Conservation (phyloP, 2,329 filamentous ascomycete species). For the Ploettnerulaceae sp. region DNA sequence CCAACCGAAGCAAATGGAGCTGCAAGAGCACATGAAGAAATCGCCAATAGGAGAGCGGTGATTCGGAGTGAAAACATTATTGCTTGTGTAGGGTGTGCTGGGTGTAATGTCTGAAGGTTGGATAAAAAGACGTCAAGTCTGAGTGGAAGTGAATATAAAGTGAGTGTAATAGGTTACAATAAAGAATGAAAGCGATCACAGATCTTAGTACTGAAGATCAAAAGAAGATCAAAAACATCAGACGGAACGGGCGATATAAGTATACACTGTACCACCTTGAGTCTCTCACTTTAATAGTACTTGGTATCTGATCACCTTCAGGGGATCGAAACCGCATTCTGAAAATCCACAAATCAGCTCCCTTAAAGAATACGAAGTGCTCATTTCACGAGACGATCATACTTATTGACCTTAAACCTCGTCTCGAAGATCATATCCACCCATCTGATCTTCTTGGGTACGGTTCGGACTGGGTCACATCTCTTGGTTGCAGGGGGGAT, state of each 20-base stretch:
- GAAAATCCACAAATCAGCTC: neutral
- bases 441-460: neutral
- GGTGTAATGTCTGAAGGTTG: neutral
- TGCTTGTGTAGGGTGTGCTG: slow-evolving; percentile 15
- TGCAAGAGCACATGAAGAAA: slow-evolving; percentile 33
- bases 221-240: slow-evolving; percentile 13
- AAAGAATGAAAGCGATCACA: slow-evolving; percentile 18
- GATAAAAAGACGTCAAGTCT: slow-evolving; percentile 7
- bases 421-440: slow-evolving; percentile 8
- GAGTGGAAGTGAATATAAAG: neutral
- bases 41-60: slow-evolving; percentile 30
- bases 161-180: slow-evolving; percentile 5
- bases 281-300: too few relatives aligned
- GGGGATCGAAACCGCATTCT: neutral
- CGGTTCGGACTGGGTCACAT: slow-evolving; percentile 7
- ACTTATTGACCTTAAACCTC: slow-evolving; percentile 12
- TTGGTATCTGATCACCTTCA: neutral
- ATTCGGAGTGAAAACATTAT: slow-evolving; percentile 33
- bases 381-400: slow-evolving; percentile 7
- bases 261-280: neutral
- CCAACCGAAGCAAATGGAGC: slow-evolving; percentile 34
- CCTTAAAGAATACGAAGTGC: neutral
- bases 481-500: neutral
- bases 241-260: slow-evolving; percentile 3
- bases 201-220: slow-evolving; percentile 18